Conservation (phyloP, 2,329 filamentous ascomycete genomes). For the Cadophora gregata region DNA sequence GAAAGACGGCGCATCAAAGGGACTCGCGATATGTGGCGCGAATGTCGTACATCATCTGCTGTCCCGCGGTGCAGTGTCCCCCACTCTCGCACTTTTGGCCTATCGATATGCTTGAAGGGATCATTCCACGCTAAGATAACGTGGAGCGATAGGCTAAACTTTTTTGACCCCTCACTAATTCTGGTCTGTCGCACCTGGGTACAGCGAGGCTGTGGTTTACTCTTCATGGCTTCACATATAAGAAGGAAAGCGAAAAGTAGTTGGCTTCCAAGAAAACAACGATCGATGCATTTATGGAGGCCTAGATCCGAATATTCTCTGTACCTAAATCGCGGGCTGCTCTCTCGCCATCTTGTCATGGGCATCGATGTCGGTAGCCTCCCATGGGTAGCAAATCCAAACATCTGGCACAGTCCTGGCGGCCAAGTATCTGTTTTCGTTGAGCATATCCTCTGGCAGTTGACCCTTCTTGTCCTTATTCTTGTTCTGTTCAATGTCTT, state of each 20-base stretch:
- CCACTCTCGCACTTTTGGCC: background rate
- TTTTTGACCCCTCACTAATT: constrained; percentile 4
- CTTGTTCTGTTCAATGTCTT: constrained; percentile 73
- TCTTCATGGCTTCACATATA: background rate
- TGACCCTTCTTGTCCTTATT: constrained; percentile 93
- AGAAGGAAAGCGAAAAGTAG: background rate
- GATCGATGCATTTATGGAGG: background rate
- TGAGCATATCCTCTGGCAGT: constrained; percentile 79
- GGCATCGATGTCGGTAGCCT: constrained; percentile 91
- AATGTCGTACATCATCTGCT: constrained; percentile 14
- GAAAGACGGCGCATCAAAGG: background rate
- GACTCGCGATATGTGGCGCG: constrained; percentile 15
- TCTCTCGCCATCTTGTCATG: constrained; percentile 73
- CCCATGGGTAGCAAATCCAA: constrained; percentile 99
- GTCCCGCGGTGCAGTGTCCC: background rate
- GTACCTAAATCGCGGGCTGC: constrained; percentile 33
- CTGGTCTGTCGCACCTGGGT: background rate
- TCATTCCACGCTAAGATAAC: constrained; percentile 11
- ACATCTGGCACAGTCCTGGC: constrained; percentile 89
- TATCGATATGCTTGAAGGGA: constrained; percentile 3
- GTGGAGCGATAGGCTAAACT: constrained; percentile 10
- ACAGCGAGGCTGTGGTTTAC: background rate
- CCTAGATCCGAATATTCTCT: background rate
- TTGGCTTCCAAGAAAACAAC: background rate
- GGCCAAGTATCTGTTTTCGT: constrained; percentile 77